Base-by-base conservation (phyloP, 2,329 filamentous ascomycete genomes). In the Didymosphaeria variabile region DNA sequence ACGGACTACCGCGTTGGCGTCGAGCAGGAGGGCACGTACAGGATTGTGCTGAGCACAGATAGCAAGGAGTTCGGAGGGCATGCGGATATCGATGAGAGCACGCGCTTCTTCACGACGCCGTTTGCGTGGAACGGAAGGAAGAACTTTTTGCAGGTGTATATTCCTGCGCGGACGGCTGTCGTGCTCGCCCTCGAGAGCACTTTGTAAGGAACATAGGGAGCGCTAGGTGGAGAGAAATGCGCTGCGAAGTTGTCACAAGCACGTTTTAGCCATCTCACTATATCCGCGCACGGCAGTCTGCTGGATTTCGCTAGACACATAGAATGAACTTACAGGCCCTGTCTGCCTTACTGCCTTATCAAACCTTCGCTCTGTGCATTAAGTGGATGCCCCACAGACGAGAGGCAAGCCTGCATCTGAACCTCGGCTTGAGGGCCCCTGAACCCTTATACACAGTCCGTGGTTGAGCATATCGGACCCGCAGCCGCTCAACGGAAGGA, bases 71-170 rank as follows among this genome's bases (percentile, higher is more conserved):
- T 93, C 70, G 95, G 95, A 31, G 95, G 95, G 0, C 88, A 92
- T 66, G 88, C 86, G 32, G 87, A 94, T 32, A 87, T 97, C 55
- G 89, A 92, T 58, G 88, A 92, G 66, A 86, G 81, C n/a, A 95
- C 92, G 2, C 85, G 92, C 36, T 98, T 95, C 84, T 97, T 97
- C 78, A 98, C 95, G 0, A 96, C 93, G 5, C 88, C 93, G 15
- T 87, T 97, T 82, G 86, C 87, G 64, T 98, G 95, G 95, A 98
- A 98, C 75, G 87, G 87, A 15, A 85, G 95, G 64, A 90, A 87
- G 82, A 98, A 98, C 80, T 97, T 92, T 82, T 88, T 92, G 51
- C 95, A 98, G 77, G 87, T 97, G 56, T 99, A 99, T 77, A 87
- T 97, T 62, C 94, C 94, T 17, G 88, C 88, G 55, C 85, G 94